A percentile compares a stretch with the other conserved stretches of the same genome.
Conservation (phyloP, 2,329 filamentous ascomycete genomes). For the Cercospora berteroae region DNA sequence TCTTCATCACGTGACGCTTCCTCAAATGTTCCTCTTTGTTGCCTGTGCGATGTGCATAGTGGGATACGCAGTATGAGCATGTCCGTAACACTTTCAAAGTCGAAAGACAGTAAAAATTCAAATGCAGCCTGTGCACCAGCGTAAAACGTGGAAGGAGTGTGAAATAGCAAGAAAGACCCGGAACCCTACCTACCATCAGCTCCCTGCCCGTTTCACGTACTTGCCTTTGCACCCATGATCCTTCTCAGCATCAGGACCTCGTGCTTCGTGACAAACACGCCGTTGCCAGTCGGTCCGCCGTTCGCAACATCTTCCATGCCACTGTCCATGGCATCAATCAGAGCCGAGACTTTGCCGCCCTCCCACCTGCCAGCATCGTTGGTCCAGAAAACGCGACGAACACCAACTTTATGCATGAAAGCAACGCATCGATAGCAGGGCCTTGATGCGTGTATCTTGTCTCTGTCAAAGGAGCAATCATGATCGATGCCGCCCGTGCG, state of each 20-base stretch:
- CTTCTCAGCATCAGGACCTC: conserved; percentile 50
- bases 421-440: conserved; percentile 55
- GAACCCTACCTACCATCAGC: neutral
- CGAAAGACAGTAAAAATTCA: neutral
- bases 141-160: neutral
- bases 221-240: conserved; percentile 32
- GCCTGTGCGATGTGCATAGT: neutral
- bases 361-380: conserved; percentile 51
- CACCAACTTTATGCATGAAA: conserved; percentile 53
- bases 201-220: conserved; percentile 1
- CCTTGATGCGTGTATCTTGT: conserved; percentile 42
- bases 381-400: conserved; percentile 56
- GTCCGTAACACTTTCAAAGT: neutral
- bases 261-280: conserved; percentile 55
- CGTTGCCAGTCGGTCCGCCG: conserved; percentile 26
- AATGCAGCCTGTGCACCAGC: neutral
- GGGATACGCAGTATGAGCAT: neutral
- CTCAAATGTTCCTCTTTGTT: neutral
- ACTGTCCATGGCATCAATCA: conserved; percentile 48
- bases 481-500: neutral
- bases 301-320: conserved; percentile 27
- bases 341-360: conserved; percentile 50
- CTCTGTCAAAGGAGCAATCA: conserved; percentile 21
- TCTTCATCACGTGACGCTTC: neutral
- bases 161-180: neutral